A percentile compares a stretch with the other conserved stretches of the same genome.
Evolutionary conservation across 177 flowering plant species (phyloP).

Genomic region (Tripterygium wilfordii): DNA sequence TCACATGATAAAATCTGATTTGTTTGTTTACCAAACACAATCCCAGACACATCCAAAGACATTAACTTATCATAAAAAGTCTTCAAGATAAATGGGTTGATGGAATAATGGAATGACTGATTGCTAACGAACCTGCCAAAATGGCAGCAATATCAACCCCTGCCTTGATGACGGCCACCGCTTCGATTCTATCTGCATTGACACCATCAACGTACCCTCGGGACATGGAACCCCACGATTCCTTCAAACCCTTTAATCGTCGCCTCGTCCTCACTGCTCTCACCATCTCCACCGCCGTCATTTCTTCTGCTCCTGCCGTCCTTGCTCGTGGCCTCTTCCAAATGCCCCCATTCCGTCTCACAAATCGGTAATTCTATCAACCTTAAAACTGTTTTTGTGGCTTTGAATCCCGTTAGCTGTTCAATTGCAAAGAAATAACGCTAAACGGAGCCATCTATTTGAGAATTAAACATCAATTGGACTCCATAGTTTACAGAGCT

Average conservation of each 20-base stretch:
- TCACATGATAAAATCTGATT: no score
- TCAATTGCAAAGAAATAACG: slow-evolving; percentile 3
- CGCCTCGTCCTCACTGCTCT: slow-evolving; percentile 56
- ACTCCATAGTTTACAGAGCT: no score
- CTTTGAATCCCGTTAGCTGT: background rate
- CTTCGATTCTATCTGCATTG: slow-evolving; percentile 9
- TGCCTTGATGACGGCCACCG: slow-evolving; percentile 8
- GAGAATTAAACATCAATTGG: no score
- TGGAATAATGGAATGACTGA: no score
- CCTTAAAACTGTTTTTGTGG: background rate
- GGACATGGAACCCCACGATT: slow-evolving; percentile 4
- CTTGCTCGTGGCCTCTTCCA: slow-evolving; percentile 81
- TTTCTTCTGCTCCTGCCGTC: slow-evolving; percentile 20
- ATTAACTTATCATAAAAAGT: no score
- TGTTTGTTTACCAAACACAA: no score
- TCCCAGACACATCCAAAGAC: no score
- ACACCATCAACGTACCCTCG: slow-evolving; percentile 9
- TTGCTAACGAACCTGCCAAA: background rate
- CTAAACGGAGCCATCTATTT: background rate
- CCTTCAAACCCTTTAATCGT: slow-evolving; percentile 32
- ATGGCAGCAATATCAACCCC: slow-evolving; percentile 13
- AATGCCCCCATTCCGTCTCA: slow-evolving; percentile 87
- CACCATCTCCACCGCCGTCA: slow-evolving; percentile 32
- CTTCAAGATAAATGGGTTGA: no score
- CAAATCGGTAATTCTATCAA: slow-evolving; percentile 45